Evolutionary conservation across 768 basidiomycete genomes (phyloP).

Genomic region (Calocybe indica): DNA sequence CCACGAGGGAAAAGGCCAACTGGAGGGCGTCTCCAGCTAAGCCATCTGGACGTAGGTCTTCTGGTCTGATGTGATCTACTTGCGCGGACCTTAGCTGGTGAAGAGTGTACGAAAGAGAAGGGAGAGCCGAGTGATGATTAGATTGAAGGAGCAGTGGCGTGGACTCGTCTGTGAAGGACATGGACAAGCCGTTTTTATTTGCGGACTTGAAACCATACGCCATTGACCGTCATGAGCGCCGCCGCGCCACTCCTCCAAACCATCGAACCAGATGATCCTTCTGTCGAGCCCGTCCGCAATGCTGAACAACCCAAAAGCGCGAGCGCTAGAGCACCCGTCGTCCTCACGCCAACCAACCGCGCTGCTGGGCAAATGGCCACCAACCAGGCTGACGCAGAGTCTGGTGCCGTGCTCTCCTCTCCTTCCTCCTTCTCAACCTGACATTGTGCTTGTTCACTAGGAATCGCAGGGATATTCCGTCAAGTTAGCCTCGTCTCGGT

Average conservation of each 20-base stretch:
- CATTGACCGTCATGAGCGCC: slow-evolving; percentile 43
- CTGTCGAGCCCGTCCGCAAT: slow-evolving; percentile 27
- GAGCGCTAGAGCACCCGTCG: slow-evolving; percentile 37
- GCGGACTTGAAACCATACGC: not conserved
- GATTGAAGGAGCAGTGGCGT: slow-evolving; percentile 15
- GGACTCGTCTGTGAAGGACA: slow-evolving; percentile 9
- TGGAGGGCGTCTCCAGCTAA: slow-evolving; percentile 8
- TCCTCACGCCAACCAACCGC: slow-evolving; percentile 50
- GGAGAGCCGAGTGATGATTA: slow-evolving; percentile 1
- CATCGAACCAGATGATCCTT: slow-evolving; percentile 81
- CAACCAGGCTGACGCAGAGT: slow-evolving; percentile 64
- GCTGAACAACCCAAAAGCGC: slow-evolving; percentile 22
- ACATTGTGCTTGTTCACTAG: slow-evolving; percentile 22
- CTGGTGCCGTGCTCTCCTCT: slow-evolving; percentile 39
- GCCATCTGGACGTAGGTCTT: slow-evolving; percentile 15
- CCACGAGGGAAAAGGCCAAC: slow-evolving; percentile 24
- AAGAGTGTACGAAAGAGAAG: slow-evolving; percentile 12
- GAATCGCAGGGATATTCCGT: slow-evolving; percentile 69
- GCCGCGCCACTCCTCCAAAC: slow-evolving; percentile 67
- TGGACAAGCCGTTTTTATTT: slow-evolving; percentile 6
- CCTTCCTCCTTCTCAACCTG: slow-evolving; percentile 1
- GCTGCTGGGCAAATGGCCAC: slow-evolving; percentile 40
- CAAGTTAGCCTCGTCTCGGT: slow-evolving; percentile 42
- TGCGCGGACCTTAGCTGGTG: slow-evolving; percentile 14
- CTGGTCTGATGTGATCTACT: slow-evolving; percentile 13